Evolutionary conservation across 768 basidiomycete species (phyloP).

Genomic region (Boletus subparvulus): DNA sequence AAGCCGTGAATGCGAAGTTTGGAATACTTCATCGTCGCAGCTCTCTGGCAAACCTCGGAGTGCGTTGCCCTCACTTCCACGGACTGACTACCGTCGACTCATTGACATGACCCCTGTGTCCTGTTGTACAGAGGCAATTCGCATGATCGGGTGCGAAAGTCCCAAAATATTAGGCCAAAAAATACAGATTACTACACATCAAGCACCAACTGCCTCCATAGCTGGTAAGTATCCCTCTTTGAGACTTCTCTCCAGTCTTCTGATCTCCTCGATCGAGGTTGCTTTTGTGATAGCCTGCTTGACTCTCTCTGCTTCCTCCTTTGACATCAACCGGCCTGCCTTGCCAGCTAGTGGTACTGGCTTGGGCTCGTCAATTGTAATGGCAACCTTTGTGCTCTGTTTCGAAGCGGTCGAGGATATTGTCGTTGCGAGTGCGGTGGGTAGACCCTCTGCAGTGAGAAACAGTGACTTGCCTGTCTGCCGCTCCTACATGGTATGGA

Average conservation of each 20-base stretch:
- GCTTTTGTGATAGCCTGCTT: slow-evolving; percentile 86
- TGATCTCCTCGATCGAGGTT: slow-evolving; percentile 88
- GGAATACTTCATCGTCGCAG: slow-evolving; percentile 66
- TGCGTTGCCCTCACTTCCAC: slow-evolving; percentile 55
- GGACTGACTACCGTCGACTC: slow-evolving; percentile 45
- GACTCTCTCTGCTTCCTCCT: slow-evolving; percentile 86
- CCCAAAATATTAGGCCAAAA: slow-evolving; percentile 21
- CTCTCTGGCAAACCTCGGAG: slow-evolving; percentile 53
- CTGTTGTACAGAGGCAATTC: background rate
- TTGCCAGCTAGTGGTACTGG: slow-evolving; percentile 53
- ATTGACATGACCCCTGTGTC: background rate
- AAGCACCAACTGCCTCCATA: slow-evolving; percentile 77
- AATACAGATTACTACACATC: slow-evolving; percentile 38
- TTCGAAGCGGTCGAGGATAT: slow-evolving; percentile 73
- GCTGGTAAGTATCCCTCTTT: slow-evolving; percentile 83
- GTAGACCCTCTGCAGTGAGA: slow-evolving; percentile 74
- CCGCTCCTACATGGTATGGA: slow-evolving; percentile 62
- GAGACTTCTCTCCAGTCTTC: slow-evolving; percentile 76
- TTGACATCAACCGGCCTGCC: slow-evolving; percentile 86
- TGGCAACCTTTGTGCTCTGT: slow-evolving; percentile 55
- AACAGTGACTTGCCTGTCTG: slow-evolving; percentile 71
- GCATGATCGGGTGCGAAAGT: background rate
- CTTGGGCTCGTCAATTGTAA: slow-evolving; percentile 81
- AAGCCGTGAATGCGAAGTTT: slow-evolving; percentile 65
- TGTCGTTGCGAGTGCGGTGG: slow-evolving; percentile 77